Evolutionary conservation across 106 monocot species (phyloP).

Genomic region (Acanthochlamys bracteata): DNA sequence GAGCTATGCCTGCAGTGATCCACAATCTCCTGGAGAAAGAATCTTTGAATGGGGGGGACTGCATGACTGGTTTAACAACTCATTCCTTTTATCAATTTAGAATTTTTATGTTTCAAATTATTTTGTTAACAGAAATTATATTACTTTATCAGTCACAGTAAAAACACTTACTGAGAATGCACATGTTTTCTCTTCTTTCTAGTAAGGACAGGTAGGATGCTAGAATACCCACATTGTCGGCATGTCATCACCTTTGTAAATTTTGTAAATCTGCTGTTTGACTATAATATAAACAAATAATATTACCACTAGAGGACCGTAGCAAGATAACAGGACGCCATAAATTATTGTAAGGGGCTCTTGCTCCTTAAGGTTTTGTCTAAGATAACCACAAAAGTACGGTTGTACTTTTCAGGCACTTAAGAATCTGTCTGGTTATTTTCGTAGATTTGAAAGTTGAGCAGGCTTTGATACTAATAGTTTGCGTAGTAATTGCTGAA

Average conservation of each 20-base stretch:
- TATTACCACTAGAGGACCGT: conserved; percentile 65
- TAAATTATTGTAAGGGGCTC: conserved; percentile 89
- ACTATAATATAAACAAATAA: conserved; percentile 65
- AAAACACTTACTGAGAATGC: conserved; percentile 95
- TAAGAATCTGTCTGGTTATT: neutral
- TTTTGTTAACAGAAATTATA: neutral
- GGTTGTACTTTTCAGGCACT: conserved; percentile 84
- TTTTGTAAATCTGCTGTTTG: neutral
- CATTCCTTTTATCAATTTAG: neutral
- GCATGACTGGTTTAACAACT: no score
- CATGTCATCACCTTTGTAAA: neutral
- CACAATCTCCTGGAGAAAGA: no score
- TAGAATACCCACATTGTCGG: neutral
- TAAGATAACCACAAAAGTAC: conserved; percentile 99
- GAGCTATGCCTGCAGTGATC: conserved; percentile 75
- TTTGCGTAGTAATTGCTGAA: neutral
- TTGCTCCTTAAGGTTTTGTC: conserved; percentile 97
- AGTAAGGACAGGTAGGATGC: conserved; percentile 72
- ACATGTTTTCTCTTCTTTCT: conserved; percentile 54
- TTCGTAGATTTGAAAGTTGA: neutral
- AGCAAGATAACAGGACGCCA: conserved; percentile 91
- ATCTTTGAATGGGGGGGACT: no score
- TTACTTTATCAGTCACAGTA: conserved; percentile 67
- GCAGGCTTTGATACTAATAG: no score
- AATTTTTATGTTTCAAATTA: no score